phyloP scores from a whole-genome alignment of 768 basidiomycete species.

The Lactarius indigo region DNA sequence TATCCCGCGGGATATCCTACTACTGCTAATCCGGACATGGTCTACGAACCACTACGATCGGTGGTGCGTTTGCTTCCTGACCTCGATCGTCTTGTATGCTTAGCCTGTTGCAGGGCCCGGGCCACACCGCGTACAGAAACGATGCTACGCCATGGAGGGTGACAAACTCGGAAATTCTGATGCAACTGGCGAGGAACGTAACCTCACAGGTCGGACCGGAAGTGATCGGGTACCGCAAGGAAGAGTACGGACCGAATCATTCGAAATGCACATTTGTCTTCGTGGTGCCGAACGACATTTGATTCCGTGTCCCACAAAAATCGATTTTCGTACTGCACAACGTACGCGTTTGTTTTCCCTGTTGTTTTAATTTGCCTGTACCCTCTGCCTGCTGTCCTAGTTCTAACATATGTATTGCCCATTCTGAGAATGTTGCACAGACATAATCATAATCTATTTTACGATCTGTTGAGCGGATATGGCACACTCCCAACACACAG shows the following conservation, averaged over 20 bases:
- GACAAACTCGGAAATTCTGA: background rate
- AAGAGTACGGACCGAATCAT: background rate
- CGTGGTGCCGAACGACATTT: background rate
- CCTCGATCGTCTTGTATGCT: background rate
- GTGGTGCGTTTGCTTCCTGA: background rate
- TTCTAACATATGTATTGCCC: background rate
- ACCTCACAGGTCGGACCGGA: background rate
- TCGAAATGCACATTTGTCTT: conserved; percentile 2
- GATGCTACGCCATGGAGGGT: background rate
- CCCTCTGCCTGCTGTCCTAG: too few species aligned
- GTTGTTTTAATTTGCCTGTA: background rate
- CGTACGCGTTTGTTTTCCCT: background rate
- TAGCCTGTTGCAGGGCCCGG: background rate
- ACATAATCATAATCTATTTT: background rate
- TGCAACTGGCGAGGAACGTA: background rate
- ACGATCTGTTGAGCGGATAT: background rate
- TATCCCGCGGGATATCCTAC: background rate
- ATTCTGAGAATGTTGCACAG: background rate
- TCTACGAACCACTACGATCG: background rate
- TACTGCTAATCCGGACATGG: background rate
- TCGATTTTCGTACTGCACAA: background rate
- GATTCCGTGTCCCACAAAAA: background rate
- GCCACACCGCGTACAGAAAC: background rate
- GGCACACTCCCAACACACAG: background rate
- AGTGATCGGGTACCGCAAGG: background rate